phyloP scores from a whole-genome alignment of 768 basidiomycete species.

The Pulveroboletus frians region DNA sequence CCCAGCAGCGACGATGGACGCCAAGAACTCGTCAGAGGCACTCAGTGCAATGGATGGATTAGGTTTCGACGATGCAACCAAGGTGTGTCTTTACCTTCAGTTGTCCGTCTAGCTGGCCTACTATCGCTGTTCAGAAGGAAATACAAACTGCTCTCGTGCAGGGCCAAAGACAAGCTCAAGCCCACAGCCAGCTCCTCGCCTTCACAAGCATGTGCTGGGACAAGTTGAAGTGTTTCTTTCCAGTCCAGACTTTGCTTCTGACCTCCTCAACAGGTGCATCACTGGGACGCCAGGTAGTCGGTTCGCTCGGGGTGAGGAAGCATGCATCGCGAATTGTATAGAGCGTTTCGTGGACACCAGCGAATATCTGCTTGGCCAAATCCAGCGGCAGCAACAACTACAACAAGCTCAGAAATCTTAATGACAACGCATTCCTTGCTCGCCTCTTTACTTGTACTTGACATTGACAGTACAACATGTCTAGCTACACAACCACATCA shows the following conservation, averaged over 20 bases:
- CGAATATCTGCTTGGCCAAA: slow-evolving; percentile 70
- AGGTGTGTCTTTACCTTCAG: slow-evolving; percentile 39
- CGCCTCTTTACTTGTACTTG: slow-evolving; percentile 3
- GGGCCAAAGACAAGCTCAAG: slow-evolving; percentile 78
- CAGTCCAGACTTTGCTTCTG: not conserved
- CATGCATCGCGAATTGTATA: slow-evolving; percentile 85
- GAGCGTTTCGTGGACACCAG: slow-evolving; percentile 88
- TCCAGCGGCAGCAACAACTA: slow-evolving; percentile 48
- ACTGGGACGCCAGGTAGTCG: slow-evolving; percentile 70
- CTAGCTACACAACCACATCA: slow-evolving; percentile 21
- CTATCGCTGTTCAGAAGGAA: slow-evolving; percentile 58
- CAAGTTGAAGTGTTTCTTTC: slow-evolving; percentile 52
- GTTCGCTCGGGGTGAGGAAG: slow-evolving; percentile 75
- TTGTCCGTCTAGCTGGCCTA: slow-evolving; percentile 3
- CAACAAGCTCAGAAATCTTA: slow-evolving; percentile 31
- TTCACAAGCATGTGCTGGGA: slow-evolving; percentile 89
- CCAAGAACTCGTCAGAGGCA: slow-evolving; percentile 23
- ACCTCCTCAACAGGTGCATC: slow-evolving; percentile 57
- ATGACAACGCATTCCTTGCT: not conserved
- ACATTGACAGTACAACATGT: slow-evolving; percentile 6
- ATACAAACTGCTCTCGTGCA: slow-evolving; percentile 72
- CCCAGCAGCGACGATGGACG: slow-evolving; percentile 13
- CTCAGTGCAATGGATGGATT: slow-evolving; percentile 36
- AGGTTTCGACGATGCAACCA: slow-evolving; percentile 69
- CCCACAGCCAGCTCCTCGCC: slow-evolving; percentile 65